Base-by-base conservation (phyloP, 2,329 filamentous ascomycete species). In the Aspergillus fructus region DNA sequence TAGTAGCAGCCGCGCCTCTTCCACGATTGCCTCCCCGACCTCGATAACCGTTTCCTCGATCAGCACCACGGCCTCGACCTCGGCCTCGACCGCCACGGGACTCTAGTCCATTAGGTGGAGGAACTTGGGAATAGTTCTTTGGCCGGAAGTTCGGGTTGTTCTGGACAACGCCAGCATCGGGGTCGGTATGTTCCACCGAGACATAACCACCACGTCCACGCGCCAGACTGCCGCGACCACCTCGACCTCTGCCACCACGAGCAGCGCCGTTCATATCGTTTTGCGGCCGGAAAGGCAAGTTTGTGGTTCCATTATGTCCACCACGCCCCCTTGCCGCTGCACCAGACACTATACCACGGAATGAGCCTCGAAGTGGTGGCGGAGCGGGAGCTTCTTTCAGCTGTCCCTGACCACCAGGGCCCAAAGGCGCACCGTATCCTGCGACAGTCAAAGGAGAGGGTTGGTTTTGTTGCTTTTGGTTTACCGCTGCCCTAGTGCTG, bases 361-460 rank as follows among this genome's bases (percentile, higher is more conserved):
- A 88, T 17, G 83, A 84, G 17, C 83, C 82, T 55, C 76, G 76
- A 30, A 88, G 74, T n/a, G 84, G 81, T 15, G 81, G 76, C 55
- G 86, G 86, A n/a, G 79, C 68, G 8, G 71, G 64, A 21, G 85
- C 85, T 50, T 83, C 79, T 59, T 78, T 78, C 59, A 86, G 74
- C 71, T 93, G 89, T 37, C 78, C 81, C 58, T 82, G 79, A 30
- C 85, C 84, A 58, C 84, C 83, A 13, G 84, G 80, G 33, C 80
- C 81, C 34, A 81, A 75, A 17, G 78, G 83, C 65, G 79, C 80
- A 21, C 85, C 86, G 74, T 82, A 86, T 13, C 79, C 79, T 39
- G 78, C 76, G 11, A 82, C 78, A 0, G 80, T 84, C 60, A 86
- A 78, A 1, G 83, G 80, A 12, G 68, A 80, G 69, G 52, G 79